These are phyloP conservation scores for Coelastrella sp. DNA, from an alignment of 139 green algal species.

Conservation along the genomic window DNA sequence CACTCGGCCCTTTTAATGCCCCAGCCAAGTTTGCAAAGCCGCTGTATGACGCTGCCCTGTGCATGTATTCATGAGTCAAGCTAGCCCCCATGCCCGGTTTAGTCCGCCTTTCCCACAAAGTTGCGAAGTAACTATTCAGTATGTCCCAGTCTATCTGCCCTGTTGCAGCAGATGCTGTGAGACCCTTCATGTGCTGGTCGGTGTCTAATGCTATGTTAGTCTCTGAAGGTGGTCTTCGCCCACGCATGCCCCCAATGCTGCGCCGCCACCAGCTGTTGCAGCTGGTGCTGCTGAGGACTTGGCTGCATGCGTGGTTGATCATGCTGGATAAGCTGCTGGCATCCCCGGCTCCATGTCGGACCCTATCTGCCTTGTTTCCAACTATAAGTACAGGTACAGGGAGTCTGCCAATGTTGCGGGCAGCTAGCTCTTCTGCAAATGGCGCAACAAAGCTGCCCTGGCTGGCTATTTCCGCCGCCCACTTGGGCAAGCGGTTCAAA, in stretches of 20 bases:
- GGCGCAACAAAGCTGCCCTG: conserved; percentile 42
- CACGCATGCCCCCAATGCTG: not conserved
- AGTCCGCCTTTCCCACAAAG: conserved; percentile 37
- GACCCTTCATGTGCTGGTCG: conserved; percentile 7
- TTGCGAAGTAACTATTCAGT: conserved; percentile 17
- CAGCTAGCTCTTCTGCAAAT: conserved; percentile 35
- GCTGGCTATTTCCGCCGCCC: conserved; percentile 34
- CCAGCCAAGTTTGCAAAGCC: not conserved
- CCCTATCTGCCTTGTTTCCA: conserved; percentile 48
- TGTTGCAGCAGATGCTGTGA: conserved; percentile 27
- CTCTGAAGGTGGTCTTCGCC: not conserved
- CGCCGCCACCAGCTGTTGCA: conserved; percentile 35
- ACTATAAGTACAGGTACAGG: conserved; percentile 52
- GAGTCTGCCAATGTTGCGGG: conserved; percentile 48
- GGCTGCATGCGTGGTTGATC: conserved; percentile 20
- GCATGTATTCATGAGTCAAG: not conserved
- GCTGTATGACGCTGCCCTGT: not conserved
- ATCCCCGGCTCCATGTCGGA: not conserved
- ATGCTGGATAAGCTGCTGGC: not conserved
- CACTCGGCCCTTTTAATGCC: not conserved
- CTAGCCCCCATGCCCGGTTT: not conserved
- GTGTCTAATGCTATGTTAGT: not conserved
- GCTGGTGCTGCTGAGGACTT: not conserved
- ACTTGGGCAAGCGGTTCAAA: conserved; percentile 13
- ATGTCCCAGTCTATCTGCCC: conserved; percentile 36